Percentiles rank a stretch among this genome's conserved stretches.
These are phyloP conservation scores for Salix brachista DNA, from an alignment of 345 rosid genomes.

Conservation along the genomic window DNA sequence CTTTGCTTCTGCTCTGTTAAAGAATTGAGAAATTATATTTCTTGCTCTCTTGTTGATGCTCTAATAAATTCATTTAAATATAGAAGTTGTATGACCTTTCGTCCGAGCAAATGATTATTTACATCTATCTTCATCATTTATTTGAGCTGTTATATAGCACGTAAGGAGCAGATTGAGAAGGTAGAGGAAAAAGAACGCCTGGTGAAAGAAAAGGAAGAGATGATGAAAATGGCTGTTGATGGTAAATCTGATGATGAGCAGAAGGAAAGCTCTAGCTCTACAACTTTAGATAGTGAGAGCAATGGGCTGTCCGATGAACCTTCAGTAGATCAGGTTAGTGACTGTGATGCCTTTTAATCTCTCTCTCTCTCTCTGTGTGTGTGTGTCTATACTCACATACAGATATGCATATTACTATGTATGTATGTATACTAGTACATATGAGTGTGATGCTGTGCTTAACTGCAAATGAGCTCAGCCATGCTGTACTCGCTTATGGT, in stretches of 20 bases:
- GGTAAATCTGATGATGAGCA: slow-evolving; percentile 37
- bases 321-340: slow-evolving; percentile 51
- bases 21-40: too few relatives aligned
- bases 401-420: not conserved
- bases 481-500: too few relatives aligned
- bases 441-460: too few relatives aligned
- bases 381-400: not conserved
- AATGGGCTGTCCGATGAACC: slow-evolving; percentile 31
- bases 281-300: too few relatives aligned
- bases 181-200: slow-evolving; percentile 69
- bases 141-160: slow-evolving; percentile 38
- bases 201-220: slow-evolving; percentile 75
- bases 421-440: too few relatives aligned
- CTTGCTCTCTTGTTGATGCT: too few relatives aligned
- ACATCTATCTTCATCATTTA: not conserved
- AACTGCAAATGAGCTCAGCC: too few relatives aligned
- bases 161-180: slow-evolving; percentile 77
- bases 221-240: slow-evolving; percentile 44
- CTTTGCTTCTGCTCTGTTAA: too few relatives aligned
- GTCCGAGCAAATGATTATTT: not conserved
- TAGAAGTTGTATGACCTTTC: too few relatives aligned
- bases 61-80: too few relatives aligned
- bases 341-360: not conserved
- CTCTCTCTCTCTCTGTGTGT: too few relatives aligned
- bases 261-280: slow-evolving; percentile 17